phyloP scores from a whole-genome alignment of 1,284 basidiomycete genomes.

The Trichosporon sp. region DNA sequence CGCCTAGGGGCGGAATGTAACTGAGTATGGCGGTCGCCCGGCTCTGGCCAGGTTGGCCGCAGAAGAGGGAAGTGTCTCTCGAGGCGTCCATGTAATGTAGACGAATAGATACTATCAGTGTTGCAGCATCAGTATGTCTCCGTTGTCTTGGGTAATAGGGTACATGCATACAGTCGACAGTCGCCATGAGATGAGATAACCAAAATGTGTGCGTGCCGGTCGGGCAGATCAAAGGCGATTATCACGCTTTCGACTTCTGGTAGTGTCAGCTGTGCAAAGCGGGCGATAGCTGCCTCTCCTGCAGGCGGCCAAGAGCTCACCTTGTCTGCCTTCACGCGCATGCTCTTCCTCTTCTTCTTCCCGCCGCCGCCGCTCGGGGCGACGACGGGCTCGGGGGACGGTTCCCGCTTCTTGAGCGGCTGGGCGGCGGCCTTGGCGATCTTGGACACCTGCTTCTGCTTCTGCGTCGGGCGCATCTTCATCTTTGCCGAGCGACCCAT shows the following conservation, averaged over 20 bases:
- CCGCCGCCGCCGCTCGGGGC: not conserved
- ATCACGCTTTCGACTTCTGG: not conserved
- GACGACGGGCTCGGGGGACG: conserved; percentile 11
- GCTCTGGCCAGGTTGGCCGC: not conserved
- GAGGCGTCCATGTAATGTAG: not conserved
- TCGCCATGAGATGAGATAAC: not conserved
- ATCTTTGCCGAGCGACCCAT: conserved; percentile 44
- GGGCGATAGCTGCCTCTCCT: no score
- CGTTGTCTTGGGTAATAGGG: not conserved
- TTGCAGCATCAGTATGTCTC: not conserved
- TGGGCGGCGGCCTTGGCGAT: conserved; percentile 29
- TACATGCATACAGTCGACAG: not conserved
- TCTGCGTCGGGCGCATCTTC: conserved; percentile 37
- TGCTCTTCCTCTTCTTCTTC: conserved; percentile 18
- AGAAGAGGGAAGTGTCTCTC: not conserved
- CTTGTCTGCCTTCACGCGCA: conserved; percentile 23
- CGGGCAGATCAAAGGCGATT: not conserved
- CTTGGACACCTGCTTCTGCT: conserved; percentile 34
- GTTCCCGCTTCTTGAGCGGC: conserved; percentile 17
- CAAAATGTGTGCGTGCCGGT: not conserved
- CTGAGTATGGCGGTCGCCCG: not conserved
- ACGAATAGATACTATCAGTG: not conserved
- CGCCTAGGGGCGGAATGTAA: not conserved
- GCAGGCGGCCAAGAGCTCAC: no score
- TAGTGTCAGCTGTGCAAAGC: not conserved